Evolutionary conservation across 176 grass and related monocot genomes (phyloP).

Genomic region (Raddia distichophylla): DNA sequence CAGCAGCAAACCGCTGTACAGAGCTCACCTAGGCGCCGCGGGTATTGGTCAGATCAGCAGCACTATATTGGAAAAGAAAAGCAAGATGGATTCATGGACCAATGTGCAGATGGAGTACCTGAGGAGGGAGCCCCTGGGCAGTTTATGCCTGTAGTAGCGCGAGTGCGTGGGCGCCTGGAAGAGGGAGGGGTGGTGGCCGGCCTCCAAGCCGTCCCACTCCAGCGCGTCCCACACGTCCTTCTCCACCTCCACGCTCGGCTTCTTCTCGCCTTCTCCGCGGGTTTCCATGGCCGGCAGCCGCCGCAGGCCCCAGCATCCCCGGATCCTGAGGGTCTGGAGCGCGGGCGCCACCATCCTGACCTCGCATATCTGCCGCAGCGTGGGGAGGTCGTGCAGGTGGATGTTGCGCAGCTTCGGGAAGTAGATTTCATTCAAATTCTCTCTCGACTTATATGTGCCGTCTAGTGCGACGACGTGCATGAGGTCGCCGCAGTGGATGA

Average conservation of each 20-base stretch:
- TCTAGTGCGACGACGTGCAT: not conserved
- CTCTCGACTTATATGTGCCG: accelerated
- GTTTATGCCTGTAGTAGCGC: not conserved
- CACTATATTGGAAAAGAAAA: too few relatives aligned
- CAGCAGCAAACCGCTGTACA: not conserved
- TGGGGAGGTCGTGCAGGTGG: slow-evolving; percentile 16
- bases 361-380: not conserved
- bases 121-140: slow-evolving; percentile 24
- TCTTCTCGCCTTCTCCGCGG: not conserved
- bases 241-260: not conserved
- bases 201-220: slow-evolving; percentile 1
- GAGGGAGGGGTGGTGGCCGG: not conserved
- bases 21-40: slow-evolving; percentile 27
- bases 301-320: slow-evolving; percentile 17
- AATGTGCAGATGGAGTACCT: not conserved
- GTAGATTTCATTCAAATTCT: not conserved
- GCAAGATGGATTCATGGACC: too few relatives aligned
- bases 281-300: not conserved
- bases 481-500: slow-evolving; percentile 38
- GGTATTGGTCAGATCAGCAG: too few relatives aligned
- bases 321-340: slow-evolving; percentile 7
- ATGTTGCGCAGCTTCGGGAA: slow-evolving; percentile 29
- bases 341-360: not conserved
- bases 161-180: not conserved
- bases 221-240: slow-evolving; percentile 41